Evolutionary conservation across 768 basidiomycete species (phyloP).

Genomic region (Lactarius pseudohatsudake): DNA sequence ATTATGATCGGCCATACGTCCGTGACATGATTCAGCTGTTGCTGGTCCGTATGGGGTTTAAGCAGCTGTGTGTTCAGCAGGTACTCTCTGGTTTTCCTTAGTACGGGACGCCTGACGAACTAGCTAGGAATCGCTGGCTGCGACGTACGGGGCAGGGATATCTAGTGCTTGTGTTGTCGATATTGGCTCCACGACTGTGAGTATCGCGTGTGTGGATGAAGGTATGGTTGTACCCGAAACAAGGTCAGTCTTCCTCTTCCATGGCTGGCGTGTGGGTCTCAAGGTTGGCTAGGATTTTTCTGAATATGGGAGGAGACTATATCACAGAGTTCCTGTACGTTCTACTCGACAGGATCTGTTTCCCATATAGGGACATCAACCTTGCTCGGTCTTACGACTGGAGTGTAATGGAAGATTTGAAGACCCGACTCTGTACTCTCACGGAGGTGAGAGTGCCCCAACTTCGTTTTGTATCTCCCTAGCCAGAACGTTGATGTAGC

Average conservation of each 20-base stretch:
- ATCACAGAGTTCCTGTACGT: conserved; percentile 87
- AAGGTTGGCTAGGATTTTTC: conserved; percentile 55
- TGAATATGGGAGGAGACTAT: conserved; percentile 93
- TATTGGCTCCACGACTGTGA: conserved; percentile 82
- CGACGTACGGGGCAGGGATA: conserved; percentile 93
- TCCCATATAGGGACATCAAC: conserved; percentile 86
- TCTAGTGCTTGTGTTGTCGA: conserved; percentile 96
- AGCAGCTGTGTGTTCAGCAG: conserved; percentile 90
- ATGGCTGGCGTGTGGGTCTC: background rate
- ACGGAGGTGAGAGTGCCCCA: conserved; percentile 62
- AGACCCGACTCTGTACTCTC: conserved; percentile 79
- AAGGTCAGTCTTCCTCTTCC: conserved; percentile 48
- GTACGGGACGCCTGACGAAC: conserved; percentile 10
- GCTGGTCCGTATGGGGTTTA: conserved; percentile 82
- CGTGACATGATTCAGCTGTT: conserved; percentile 74
- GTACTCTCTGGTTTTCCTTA: conserved; percentile 39
- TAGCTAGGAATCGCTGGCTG: conserved; percentile 82
- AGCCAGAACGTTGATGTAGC: background rate
- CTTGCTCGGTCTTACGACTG: conserved; percentile 80
- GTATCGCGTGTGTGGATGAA: conserved; percentile 92
- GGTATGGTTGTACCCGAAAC: conserved; percentile 86
- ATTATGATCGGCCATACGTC: conserved; percentile 83
- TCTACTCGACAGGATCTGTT: conserved; percentile 73
- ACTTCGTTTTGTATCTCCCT: conserved; percentile 1
- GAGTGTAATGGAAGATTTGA: conserved; percentile 89